These are phyloP conservation scores for Anthracocystis panici-leucophaei DNA, from an alignment of 1,284 basidiomycete genomes.

Conservation along the genomic window DNA sequence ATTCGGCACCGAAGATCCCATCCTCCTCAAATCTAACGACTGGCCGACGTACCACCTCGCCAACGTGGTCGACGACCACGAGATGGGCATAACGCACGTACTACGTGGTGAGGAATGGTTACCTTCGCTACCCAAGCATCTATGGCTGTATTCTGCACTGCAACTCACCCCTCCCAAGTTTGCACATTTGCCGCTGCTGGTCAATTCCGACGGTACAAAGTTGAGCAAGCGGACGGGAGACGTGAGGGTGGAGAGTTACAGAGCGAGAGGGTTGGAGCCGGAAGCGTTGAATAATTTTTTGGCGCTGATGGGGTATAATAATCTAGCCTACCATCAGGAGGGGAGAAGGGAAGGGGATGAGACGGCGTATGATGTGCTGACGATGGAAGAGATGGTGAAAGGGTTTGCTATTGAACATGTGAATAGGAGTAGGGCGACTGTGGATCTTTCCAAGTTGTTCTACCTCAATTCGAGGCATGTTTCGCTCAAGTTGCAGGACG, in stretches of 20 bases:
- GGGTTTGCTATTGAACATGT: constrained; percentile 58
- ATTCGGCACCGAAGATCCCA: constrained; percentile 79
- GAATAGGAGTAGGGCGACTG: constrained; percentile 60
- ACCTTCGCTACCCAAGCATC: constrained; percentile 90
- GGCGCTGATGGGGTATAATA: constrained; percentile 88
- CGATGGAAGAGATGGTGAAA: constrained; percentile 53
- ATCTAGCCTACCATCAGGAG: constrained; percentile 36
- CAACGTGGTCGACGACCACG: constrained; percentile 92
- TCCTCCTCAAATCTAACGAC: constrained; percentile 89
- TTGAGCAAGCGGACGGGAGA: constrained; percentile 94
- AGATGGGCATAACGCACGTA: constrained; percentile 96
- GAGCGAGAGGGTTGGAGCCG: constrained; percentile 88
- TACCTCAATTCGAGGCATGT: constrained; percentile 64
- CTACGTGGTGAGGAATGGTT: constrained; percentile 99
- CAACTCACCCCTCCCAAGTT: constrained; percentile 81
- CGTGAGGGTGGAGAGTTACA: constrained; percentile 86
- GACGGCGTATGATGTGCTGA: constrained; percentile 52
- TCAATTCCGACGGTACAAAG: constrained; percentile 91
- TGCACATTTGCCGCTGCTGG: constrained; percentile 88
- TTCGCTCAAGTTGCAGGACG: constrained; percentile 49
- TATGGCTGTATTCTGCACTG: constrained; percentile 87
- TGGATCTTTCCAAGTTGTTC: constrained; percentile 58
- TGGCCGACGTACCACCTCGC: constrained; percentile 98
- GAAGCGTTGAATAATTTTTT: constrained; percentile 92
- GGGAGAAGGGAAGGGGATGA: constrained; percentile 11